Percentiles rank a stretch among this genome's conserved stretches.
phyloP scores from a whole-genome alignment of 306 rosid species.

The Cucurbita pepo region DNA sequence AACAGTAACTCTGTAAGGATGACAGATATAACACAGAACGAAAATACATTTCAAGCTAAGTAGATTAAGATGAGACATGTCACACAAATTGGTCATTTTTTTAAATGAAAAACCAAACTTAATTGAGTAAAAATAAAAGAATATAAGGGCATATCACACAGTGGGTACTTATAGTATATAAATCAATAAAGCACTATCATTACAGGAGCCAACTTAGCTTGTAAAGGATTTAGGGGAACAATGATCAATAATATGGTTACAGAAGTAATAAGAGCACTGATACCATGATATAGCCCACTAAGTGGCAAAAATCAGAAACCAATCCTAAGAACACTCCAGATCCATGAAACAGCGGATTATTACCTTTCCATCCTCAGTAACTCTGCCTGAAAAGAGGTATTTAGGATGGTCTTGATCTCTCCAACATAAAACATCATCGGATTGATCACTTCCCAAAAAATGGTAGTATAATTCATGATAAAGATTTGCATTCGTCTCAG shows the following conservation, averaged over 20 bases:
- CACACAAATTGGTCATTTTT: not conserved
- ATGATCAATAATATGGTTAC: too few species aligned
- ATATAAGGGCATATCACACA: not conserved
- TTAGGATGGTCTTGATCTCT: conserved; percentile 68
- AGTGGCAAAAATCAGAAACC: not conserved
- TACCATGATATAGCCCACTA: not conserved
- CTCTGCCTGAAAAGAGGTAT: conserved; percentile 37
- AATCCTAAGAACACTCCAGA: conserved; percentile 1
- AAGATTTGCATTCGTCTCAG: conserved; percentile 69
- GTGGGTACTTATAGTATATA: not conserved
- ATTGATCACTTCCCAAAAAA: conserved; percentile 69
- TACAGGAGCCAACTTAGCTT: not conserved
- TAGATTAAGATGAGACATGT: not conserved
- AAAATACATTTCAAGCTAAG: not conserved
- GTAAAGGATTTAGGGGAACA: not conserved
- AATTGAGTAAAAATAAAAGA: not conserved
- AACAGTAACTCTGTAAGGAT: too few species aligned
- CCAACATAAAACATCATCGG: conserved; percentile 78
- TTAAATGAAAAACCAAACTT: not conserved
- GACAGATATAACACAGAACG: not conserved
- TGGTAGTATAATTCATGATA: conserved; percentile 72
- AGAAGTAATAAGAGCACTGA: not conserved
- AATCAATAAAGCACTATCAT: not conserved
- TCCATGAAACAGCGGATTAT: not conserved
- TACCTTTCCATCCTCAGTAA: conserved; percentile 87